Conservation (phyloP, 2,329 filamentous ascomycete genomes). For the Arachnomyces sp. region DNA sequence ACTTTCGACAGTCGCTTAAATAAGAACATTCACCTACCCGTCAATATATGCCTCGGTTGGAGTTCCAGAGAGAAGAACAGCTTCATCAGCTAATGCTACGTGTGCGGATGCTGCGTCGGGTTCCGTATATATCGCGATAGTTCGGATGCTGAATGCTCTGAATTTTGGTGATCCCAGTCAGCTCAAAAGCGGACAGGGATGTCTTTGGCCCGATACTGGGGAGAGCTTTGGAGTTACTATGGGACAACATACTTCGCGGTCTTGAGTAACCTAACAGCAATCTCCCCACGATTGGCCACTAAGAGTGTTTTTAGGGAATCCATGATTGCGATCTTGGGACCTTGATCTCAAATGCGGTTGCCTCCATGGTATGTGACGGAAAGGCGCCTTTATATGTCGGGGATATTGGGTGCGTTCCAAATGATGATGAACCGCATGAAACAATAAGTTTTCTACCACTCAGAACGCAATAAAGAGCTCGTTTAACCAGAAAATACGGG, state of each 20-base stretch:
- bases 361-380: no score
- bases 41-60: slow-evolving; percentile 45
- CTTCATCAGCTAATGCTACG: slow-evolving; percentile 46
- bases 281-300: slow-evolving; percentile 54
- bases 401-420: no score
- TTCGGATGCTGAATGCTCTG: slow-evolving; percentile 40
- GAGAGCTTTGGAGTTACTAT: not conserved
- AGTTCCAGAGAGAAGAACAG: slow-evolving; percentile 41
- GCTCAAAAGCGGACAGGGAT: not conserved
- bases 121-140: slow-evolving; percentile 51
- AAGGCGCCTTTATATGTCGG: no score
- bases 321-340: slow-evolving; percentile 16
- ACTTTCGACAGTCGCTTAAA: not conserved
- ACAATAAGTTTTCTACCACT: no score
- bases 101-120: slow-evolving; percentile 49
- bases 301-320: slow-evolving; percentile 43
- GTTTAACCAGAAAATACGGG: no score
- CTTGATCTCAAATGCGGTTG: no score
- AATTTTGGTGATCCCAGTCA: slow-evolving; percentile 2
- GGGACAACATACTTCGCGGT: slow-evolving; percentile 34
- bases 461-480: no score
- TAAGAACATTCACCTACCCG: slow-evolving; percentile 19
- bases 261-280: slow-evolving; percentile 45
- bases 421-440: no score
- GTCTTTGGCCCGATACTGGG: not conserved